A percentile compares a stretch with the other conserved stretches of the same genome.
phyloP scores from a whole-genome alignment of 352 stramenopile genomes.

The Pythium graminicola region DNA sequence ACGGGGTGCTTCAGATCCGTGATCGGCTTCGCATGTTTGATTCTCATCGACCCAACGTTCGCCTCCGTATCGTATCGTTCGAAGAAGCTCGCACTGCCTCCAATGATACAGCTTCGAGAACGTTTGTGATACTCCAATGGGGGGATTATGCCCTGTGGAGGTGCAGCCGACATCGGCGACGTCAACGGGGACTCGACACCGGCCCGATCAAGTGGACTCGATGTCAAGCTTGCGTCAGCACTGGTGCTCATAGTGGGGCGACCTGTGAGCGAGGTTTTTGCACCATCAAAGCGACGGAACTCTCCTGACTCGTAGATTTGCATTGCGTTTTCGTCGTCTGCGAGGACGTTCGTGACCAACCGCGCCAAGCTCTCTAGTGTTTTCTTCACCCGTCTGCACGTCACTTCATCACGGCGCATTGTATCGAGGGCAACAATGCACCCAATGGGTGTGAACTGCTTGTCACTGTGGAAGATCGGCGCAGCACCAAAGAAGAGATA shows the following conservation, averaged over 20 bases:
- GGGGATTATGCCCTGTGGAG: not conserved
- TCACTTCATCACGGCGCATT: slow-evolving; percentile 27
- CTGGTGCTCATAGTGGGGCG: slow-evolving; percentile 16
- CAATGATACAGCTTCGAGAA: slow-evolving; percentile 39
- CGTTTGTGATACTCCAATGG: slow-evolving; percentile 14
- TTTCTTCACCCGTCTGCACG: slow-evolving; percentile 41
- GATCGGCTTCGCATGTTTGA: slow-evolving; percentile 15
- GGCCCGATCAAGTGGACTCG: slow-evolving; percentile 30
- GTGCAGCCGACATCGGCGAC: slow-evolving; percentile 7
- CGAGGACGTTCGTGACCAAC: slow-evolving; percentile 54
- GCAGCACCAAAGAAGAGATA: slow-evolving; percentile 64
- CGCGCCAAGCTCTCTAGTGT: slow-evolving; percentile 55
- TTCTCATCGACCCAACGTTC: not conserved
- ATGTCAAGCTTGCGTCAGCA: slow-evolving; percentile 7
- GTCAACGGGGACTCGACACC: slow-evolving; percentile 26
- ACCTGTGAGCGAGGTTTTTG: slow-evolving; percentile 12
- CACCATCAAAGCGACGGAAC: slow-evolving; percentile 47
- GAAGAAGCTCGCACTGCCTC: slow-evolving; percentile 28
- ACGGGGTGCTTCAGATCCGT: slow-evolving; percentile 11
- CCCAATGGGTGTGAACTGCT: slow-evolving; percentile 30
- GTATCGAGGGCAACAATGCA: slow-evolving; percentile 62
- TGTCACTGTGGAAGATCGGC: slow-evolving; percentile 31
- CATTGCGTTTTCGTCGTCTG: slow-evolving; percentile 50
- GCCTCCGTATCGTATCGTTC: slow-evolving; percentile 19
- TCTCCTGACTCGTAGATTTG: slow-evolving; percentile 55